A percentile compares a stretch with the other conserved stretches of the same genome.
These are phyloP conservation scores for Asterophora parasitica DNA, from an alignment of 768 basidiomycete species.

Conservation along the genomic window DNA sequence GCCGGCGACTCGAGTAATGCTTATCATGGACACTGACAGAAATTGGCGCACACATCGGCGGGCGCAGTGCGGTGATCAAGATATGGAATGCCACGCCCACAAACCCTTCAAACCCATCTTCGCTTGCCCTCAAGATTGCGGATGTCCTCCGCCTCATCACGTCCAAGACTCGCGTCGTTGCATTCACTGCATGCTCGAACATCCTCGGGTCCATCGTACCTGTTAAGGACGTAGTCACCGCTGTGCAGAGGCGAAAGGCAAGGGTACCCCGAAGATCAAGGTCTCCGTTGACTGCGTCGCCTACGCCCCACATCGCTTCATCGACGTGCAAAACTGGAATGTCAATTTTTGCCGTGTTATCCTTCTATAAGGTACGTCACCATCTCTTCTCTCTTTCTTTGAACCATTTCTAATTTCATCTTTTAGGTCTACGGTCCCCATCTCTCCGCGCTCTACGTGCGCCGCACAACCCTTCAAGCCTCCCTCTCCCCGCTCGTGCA, in stretches of 20 bases:
- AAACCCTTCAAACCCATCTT: conserved; percentile 59
- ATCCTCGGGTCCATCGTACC: conserved; percentile 65
- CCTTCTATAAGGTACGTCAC: conserved; percentile 64
- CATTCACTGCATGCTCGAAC: conserved; percentile 73
- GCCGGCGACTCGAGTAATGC: no score
- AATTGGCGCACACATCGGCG: no score
- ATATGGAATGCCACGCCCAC: conserved; percentile 52
- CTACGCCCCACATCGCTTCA: conserved; percentile 66
- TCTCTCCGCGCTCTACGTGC: conserved; percentile 61
- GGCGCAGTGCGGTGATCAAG: conserved; percentile 49
- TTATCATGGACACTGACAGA: no score
- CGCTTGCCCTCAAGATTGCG: conserved; percentile 47
- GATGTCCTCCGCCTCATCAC: conserved; percentile 61
- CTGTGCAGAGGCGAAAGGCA: conserved; percentile 44
- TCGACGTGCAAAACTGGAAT: conserved; percentile 76
- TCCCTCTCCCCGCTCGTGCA: conserved; percentile 61
- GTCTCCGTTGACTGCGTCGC: conserved; percentile 75
- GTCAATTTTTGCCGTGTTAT: conserved; percentile 68
- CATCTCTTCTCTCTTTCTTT: neutral
- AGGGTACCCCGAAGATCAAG: conserved; percentile 58
- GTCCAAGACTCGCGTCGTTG: conserved; percentile 62
- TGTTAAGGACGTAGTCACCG: conserved; percentile 50
- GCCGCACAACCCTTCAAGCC: conserved; percentile 37
- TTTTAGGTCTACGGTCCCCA: conserved; percentile 72
- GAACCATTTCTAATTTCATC: neutral